Evolutionary conservation across 2,329 filamentous ascomycete species (phyloP).

Genomic region (Colletotrichum gloeosporioides): DNA sequence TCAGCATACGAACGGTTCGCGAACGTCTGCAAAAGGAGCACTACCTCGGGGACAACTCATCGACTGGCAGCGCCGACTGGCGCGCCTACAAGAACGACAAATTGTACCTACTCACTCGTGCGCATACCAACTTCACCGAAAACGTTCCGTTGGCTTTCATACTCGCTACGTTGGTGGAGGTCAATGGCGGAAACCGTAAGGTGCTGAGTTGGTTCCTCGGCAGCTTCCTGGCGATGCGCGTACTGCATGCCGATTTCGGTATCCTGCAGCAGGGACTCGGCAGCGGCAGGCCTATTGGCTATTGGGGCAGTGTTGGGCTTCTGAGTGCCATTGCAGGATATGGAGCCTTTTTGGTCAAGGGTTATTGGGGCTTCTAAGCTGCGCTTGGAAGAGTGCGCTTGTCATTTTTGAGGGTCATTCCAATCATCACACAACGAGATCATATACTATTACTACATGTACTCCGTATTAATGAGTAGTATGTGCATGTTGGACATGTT

Average conservation of each 20-base stretch:
- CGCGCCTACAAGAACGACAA: not conserved
- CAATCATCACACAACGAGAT: not conserved
- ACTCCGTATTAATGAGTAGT: not conserved
- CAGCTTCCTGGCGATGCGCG: not conserved
- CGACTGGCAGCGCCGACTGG: not conserved
- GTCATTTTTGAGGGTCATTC: not conserved
- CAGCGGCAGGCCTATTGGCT: not conserved
- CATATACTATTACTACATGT: not conserved
- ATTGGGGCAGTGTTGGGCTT: not conserved
- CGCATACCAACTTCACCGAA: constrained; percentile 4
- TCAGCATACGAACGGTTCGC: constrained; percentile 2
- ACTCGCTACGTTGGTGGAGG: not conserved
- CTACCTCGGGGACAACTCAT: constrained; percentile 6
- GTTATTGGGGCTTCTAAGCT: not conserved
- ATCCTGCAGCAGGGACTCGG: not conserved
- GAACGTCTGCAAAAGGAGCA: not conserved
- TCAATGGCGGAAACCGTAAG: constrained; percentile 7
- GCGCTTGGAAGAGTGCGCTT: not conserved
- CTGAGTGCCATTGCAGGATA: not conserved
- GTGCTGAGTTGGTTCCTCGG: constrained; percentile 1
- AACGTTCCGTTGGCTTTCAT: not conserved
- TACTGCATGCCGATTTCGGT: constrained; percentile 6
- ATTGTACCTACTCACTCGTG: not conserved
- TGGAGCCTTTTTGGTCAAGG: constrained; percentile 1
- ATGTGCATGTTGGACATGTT: not conserved